Evolutionary conservation across 2,329 filamentous ascomycete genomes (phyloP), one percentile per base, ranked within the genome.

Genomic region (Ophiostoma angusticollis): DNA sequence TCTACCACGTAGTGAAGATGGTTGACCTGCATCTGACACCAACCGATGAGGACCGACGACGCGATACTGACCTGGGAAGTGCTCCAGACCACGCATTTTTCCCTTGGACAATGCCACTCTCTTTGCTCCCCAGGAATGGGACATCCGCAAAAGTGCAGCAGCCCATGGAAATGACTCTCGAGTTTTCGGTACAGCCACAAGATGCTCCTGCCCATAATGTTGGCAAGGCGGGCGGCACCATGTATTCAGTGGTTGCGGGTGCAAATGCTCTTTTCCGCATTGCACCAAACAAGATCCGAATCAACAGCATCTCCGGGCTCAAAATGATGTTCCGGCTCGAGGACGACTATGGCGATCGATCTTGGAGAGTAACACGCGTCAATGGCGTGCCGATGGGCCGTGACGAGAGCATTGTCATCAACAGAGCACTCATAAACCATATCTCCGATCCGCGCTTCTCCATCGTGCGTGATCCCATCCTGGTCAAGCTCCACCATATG

Each of bases 1-100:
- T 95, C 8, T 98, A 87, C 58, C 86, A 94, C 52, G 87, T 89
- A 6, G 84, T 87, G 16, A 84, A 79, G 45, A 70, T 96, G 47
- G 83, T 87, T 21, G 77, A 84, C 33, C 64, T 96, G 21, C 81
- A 94, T 54, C 68, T 80, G 27, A 81, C 19, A 35, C 30, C 22
- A 5, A 9, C 12, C 11, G 24, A 27, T 4, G 31, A 18, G 25
- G 25, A 22, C 18, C 3, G 17, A 14, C 13, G 22, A 31, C n/a
- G 13, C 9, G 45, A 76, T n/a, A n/a, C n/a, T n/a, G n/a, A n/a
- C n/a, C n/a, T n/a, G n/a, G n/a, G n/a, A n/a, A n/a, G n/a, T n/a
- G n/a, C n/a, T n/a, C n/a, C n/a, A 1, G 93, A 93, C 51, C 79
- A 87, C 55, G 89, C 81, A 0, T 79, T 84, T 50, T 96, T 86